phyloP scores from a whole-genome alignment of 495 filamentous ascomycete species.

The Trichoderma asperelloides region DNA sequence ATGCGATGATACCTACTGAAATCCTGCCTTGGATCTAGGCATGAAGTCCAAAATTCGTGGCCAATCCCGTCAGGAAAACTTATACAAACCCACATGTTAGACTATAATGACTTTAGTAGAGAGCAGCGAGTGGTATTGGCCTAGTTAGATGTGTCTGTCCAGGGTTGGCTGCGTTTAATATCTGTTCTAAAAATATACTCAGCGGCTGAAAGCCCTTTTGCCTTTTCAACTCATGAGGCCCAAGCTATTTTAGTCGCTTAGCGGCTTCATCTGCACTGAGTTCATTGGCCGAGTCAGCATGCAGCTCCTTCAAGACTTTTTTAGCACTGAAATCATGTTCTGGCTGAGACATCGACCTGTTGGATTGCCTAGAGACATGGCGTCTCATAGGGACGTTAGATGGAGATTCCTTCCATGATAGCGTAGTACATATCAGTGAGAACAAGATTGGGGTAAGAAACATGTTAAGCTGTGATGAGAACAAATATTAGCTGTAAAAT shows the following conservation, averaged over 20 bases:
- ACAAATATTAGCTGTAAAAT: too few species aligned
- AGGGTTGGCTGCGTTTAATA: constrained; percentile 48
- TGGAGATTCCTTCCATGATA: background rate
- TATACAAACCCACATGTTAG: background rate
- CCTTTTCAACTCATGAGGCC: constrained; percentile 53
- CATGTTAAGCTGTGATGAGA: too few species aligned
- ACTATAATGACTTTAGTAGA: background rate
- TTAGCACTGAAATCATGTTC: constrained; percentile 49
- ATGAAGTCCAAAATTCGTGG: constrained; percentile 29
- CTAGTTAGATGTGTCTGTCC: constrained; percentile 17
- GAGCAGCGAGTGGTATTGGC: background rate
- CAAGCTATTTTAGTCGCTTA: constrained; percentile 45
- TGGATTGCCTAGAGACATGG: constrained; percentile 39
- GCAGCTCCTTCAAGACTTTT: constrained; percentile 42
- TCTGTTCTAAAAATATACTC: constrained; percentile 56
- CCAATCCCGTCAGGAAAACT: constrained; percentile 17
- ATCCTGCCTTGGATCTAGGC: constrained; percentile 63
- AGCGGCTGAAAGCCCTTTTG: constrained; percentile 54
- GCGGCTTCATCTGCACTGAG: constrained; percentile 48
- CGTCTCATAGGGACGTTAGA: background rate
- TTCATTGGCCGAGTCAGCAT: constrained; percentile 48
- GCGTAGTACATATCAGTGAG: too few species aligned
- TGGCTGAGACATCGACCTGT: constrained; percentile 41
- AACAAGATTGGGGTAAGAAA: too few species aligned
- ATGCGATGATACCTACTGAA: constrained; percentile 27